Conservation (phyloP, 2,329 filamentous ascomycete genomes). For the Elsinoe perseae region DNA sequence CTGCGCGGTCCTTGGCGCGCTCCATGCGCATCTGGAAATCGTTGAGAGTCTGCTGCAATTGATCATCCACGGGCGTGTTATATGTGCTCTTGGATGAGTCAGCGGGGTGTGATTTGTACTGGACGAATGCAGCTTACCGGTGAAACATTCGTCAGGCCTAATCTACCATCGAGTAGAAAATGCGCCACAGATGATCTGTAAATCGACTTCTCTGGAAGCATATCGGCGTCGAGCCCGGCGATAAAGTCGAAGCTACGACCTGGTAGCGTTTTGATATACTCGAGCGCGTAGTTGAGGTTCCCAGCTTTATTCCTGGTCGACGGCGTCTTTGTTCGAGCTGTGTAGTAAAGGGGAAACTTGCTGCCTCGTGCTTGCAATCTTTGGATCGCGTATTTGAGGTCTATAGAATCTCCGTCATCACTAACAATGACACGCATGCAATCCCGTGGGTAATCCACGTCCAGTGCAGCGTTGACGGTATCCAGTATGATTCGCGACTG, state of each 20-base stretch:
- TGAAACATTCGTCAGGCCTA: conserved; percentile 52
- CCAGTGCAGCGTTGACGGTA: conserved; percentile 19
- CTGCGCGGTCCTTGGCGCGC: conserved; percentile 38
- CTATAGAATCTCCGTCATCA: conserved; percentile 18
- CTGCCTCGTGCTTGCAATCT: conserved; percentile 1
- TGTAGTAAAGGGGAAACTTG: neutral
- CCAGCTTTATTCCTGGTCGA: conserved; percentile 48
- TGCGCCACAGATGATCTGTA: conserved; percentile 53
- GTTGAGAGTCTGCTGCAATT: conserved; percentile 51
- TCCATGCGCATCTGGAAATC: conserved; percentile 51
- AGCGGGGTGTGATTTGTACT: conserved; percentile 16
- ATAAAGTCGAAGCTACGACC: conserved; percentile 32
- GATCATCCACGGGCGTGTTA: conserved; percentile 38
- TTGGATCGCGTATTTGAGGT: conserved; percentile 14
- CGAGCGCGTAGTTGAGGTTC: conserved; percentile 52
- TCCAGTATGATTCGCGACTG: conserved; percentile 19
- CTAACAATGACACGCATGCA: conserved; percentile 18
- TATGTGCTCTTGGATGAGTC: neutral
- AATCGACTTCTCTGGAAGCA: conserved; percentile 58
- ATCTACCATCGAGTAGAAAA: conserved; percentile 46
- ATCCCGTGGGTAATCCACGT: conserved; percentile 19
- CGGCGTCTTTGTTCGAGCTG: neutral
- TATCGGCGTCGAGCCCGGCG: conserved; percentile 58
- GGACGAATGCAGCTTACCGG: conserved; percentile 59
- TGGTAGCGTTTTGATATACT: conserved; percentile 20